Base-by-base conservation (phyloP, 192 early-diverging fungal genomes). In the Coemansia guatemalensis region DNA sequence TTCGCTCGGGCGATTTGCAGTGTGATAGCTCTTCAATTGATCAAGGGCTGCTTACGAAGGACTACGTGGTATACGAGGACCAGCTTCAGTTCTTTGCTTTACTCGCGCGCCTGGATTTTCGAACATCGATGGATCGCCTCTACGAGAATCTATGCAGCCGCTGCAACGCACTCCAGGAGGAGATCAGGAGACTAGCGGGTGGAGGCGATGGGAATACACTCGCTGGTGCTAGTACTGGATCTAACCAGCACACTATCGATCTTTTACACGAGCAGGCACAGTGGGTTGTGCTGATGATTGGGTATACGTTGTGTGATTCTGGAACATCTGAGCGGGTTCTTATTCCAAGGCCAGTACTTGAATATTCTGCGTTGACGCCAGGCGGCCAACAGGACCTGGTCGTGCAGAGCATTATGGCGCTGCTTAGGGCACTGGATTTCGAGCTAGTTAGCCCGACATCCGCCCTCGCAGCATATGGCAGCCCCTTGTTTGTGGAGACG, bases 81-180 rank as follows among this genome's bases (percentile, higher is more conserved):
- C 77, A 80, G 68, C 72, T 80, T 26, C 77, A 74, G 65, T 80
- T 80, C 26, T 74, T 69, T 59, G 71, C 72, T 2, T 47, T 80
- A 53, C 62, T 80, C 3, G 68, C 77, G 1, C 72, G 77, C 7
- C 62, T 80, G 18, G 77, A 80, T n/a, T 39, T 70, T 4, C 68
- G 58, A 25, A 68, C 65, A 23, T 67, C 77, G 12, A 59, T 74
- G 26, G 68, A 74, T 32, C 56, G 72, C 3, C 41, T 74, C 29
- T 56, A 71, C 55, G 65, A 74, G 47, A 73, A 73, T 30, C 27
- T 80, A 53, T 56, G 60, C 25, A 71, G 72, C 12, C 71, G 71
- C 17, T 74, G 68, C 62, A 52, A 63, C 7, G 77, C 68, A 6
- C 55, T 80, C 11, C 72, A 74, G 41, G 50, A 61, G 17, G 72